Evolutionary conservation across 257 asterid genomes (phyloP), one percentile per base, ranked within the genome.

Genomic region (Rehmannia glutinosa): DNA sequence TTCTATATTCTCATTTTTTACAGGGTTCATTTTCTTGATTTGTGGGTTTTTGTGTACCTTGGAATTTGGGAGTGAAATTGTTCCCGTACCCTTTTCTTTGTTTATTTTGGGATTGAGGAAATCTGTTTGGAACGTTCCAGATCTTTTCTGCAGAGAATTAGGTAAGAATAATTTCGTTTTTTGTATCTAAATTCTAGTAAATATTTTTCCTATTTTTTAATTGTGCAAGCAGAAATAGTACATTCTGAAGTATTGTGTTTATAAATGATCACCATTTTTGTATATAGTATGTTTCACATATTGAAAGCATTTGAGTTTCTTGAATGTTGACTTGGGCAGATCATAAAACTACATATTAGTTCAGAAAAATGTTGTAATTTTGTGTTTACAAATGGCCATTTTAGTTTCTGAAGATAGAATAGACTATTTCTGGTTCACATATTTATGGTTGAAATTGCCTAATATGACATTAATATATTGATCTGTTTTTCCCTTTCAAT

Each of bases 131-230:
- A 33, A 59, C 15, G 23, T 4, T 64, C 58, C 71, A 30, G 63
- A 28, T 64, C 35, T 38, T 51, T n/a, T 59, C 53, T 52, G 64
- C 70, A 10, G 59, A 41, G 25, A 57, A 66, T 49, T 61, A 63
- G 82, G 85, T 80, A 41, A 63, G 75, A 36, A 56, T 23, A 4
- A 0, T 35, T 69, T 33, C 19, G 3, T 49, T 67, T 35, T 32
- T 36, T 64, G 15, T n/a, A 12, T 38, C 28, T 66, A 13, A 25
- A 15, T 10, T 49, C 23, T 60, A 23, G 38, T n/a, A 30, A 13
- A 11, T 49, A 30, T 3, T 50, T 61, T 15, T 55, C n/a, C n/a
- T 25, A 61, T 55, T 55, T 52, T 50, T 60, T 60, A 13, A 24
- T 58, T 41, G 47, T 51, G 64, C 8, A 9, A 35, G 21, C 55